These are phyloP conservation scores for Quercus robur DNA, from an alignment of 306 rosid genomes.

Conservation along the genomic window DNA sequence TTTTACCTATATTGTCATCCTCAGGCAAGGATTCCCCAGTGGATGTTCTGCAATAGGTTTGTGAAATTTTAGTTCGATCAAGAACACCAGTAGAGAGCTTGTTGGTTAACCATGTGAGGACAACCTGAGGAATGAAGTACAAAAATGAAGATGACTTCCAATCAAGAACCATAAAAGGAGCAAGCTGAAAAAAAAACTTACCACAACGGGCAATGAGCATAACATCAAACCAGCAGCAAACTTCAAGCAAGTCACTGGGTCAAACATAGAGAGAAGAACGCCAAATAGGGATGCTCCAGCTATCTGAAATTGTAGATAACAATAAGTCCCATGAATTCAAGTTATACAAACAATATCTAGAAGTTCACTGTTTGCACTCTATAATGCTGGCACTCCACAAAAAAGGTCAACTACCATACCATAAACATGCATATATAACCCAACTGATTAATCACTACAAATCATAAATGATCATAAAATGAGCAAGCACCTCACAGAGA, in stretches of 20 bases:
- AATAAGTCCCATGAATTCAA: conserved; percentile 14
- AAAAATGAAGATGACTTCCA: conserved; percentile 19
- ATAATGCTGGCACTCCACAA: background rate
- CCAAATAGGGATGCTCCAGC: conserved; percentile 87
- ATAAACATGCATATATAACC: conserved; percentile 6
- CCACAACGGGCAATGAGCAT: conserved; percentile 73
- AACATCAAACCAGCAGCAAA: conserved; percentile 70
- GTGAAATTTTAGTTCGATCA: conserved; percentile 75
- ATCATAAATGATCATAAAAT: background rate
- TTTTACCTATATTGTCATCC: conserved; percentile 53
- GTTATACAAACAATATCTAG: background rate
- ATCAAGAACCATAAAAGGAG: conserved; percentile 17
- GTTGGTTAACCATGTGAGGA: conserved; percentile 74
- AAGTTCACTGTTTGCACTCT: background rate
- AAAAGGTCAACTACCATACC: conserved; percentile 7
- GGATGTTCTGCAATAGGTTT: conserved; percentile 47
- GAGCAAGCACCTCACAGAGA: conserved; percentile 72
- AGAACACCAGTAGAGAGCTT: conserved; percentile 93
- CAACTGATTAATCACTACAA: background rate
- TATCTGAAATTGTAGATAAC: conserved; percentile 50
- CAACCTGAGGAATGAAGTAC: conserved; percentile 43
- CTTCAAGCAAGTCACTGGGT: conserved; percentile 86
- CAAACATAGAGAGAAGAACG: conserved; percentile 75
- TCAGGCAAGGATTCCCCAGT: conserved; percentile 41
- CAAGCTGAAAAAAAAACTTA: conserved; percentile 41